Base-by-base conservation (phyloP, 164 flowering plant species). In the Kingdonia uniflora region DNA sequence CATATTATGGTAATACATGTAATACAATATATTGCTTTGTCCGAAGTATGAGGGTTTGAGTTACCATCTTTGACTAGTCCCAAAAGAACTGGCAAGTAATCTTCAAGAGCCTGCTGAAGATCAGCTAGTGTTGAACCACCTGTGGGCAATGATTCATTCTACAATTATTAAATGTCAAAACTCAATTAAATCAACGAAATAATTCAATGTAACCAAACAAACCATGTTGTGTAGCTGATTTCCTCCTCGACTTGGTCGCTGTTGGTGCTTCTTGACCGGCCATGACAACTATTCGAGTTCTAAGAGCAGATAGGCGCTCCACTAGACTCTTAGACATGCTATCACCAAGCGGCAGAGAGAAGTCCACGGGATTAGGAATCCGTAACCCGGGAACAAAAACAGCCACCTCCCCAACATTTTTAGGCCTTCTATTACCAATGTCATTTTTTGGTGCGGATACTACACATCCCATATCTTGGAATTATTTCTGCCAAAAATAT, bases 151-250 rank as follows among this genome's bases (percentile, higher is more conserved):
- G 61, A 43, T 48, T 46, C 12, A 22, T 11, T 0, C 15, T n/a
- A 20, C 14, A 13, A 47, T 14, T 23, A 2, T 19, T 10, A 15
- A 2, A 6, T 44, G 48, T 16, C 1, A 2, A 11, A 1, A 15
- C 13, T 12, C 0, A 5, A 2, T 3, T 1, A 45, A 45, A 11
- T 45, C 12, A 13, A 19, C 6, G n/a, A 0, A 45, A 17, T 19
- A 12, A 45, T 45, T 12, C 3, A 4, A 19, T 17, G 11, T 6
- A 22, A 11, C 14, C 14, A 20, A 53, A 65, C 84, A 0, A 42
- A 87, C 95, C 95, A 66, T 87, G 89, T 65, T 81, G 91, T 17
- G 95, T 80, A 44, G 84, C 83, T 49, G 79, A 75, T 74, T 66
- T 87, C 55, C 82, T 78, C 58, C 76, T 78, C 35, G 81, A 69